A percentile compares a stretch with the other conserved stretches of the same genome.
These are phyloP conservation scores for Fusarium armeniacum DNA, from an alignment of 2,329 filamentous ascomycete genomes.

Conservation along the genomic window DNA sequence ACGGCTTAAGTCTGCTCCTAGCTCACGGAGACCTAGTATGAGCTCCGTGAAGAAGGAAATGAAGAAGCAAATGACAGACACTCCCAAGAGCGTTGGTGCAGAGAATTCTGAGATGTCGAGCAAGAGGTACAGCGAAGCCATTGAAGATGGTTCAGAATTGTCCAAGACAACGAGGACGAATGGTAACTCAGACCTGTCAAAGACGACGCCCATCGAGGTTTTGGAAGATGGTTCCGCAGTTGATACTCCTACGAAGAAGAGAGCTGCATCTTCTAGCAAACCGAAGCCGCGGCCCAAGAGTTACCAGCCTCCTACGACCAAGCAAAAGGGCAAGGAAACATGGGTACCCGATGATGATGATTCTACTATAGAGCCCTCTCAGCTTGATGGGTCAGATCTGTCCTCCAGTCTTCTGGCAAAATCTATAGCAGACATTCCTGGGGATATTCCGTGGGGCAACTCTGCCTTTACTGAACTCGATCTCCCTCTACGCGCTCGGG, in stretches of 20 bases:
- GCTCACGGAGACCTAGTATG: conserved; percentile 45
- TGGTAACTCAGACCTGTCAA: conserved; percentile 14
- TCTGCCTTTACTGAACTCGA: conserved; percentile 77
- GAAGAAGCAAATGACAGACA: conserved; percentile 38
- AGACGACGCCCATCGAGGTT: conserved; percentile 48
- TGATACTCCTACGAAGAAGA: conserved; percentile 58
- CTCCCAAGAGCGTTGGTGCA: conserved; percentile 28
- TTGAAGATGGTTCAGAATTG: conserved; percentile 39
- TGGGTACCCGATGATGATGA: conserved; percentile 52
- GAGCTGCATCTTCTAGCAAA: conserved; percentile 47
- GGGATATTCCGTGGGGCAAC: conserved; percentile 73
- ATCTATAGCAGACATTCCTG: conserved; percentile 67
- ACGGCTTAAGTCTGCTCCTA: conserved; percentile 50
- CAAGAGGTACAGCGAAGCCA: conserved; percentile 30
- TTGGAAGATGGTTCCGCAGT: conserved; percentile 57
- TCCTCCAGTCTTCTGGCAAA: conserved; percentile 61
- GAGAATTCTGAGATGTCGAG: conserved; percentile 35
- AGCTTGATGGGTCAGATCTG: conserved; percentile 52
- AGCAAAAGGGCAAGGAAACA: conserved; percentile 49
- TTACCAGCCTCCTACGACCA: conserved; percentile 39
- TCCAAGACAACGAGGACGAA: conserved; percentile 39
- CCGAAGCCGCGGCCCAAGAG: conserved; percentile 49
- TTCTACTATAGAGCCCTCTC: conserved; percentile 47
- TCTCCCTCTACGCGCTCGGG: conserved; percentile 61
- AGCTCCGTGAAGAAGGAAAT: conserved; percentile 51